These are phyloP conservation scores for Plasmodium reichenowi DNA, from an alignment of 169 alveolate genomes.

Conservation along the genomic window DNA sequence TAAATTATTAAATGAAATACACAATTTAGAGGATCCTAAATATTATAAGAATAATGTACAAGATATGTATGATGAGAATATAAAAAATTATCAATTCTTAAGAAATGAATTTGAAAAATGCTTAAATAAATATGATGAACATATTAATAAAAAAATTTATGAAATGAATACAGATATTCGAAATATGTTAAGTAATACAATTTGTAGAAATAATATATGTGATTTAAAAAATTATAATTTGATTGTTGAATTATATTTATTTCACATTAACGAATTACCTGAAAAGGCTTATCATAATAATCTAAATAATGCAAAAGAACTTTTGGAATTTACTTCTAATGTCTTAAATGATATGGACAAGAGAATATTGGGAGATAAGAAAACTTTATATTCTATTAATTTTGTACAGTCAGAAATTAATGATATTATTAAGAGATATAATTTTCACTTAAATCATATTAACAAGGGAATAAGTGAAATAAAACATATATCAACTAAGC, in stretches of 20 bases:
- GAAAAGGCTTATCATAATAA: slow-evolving; percentile 4
- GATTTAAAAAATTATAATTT: slow-evolving; percentile 10
- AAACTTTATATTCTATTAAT: slow-evolving; percentile 6
- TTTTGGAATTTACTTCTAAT: slow-evolving; percentile 6
- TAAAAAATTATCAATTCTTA: not conserved
- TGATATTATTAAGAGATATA: slow-evolving; percentile 19
- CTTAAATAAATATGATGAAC: not conserved
- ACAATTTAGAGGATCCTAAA: slow-evolving; percentile 4
- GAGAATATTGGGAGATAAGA: not conserved
- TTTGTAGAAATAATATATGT: slow-evolving; percentile 1
- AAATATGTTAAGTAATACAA: not conserved
- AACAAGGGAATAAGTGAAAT: slow-evolving; percentile 3
- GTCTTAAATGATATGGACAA: not conserved
- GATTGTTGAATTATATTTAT: not conserved
- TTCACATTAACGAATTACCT: not conserved
- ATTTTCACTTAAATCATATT: slow-evolving; percentile 25
- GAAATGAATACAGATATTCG: not conserved
- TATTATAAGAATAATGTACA: no score
- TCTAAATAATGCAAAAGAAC: slow-evolving; percentile 8
- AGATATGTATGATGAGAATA: not conserved
- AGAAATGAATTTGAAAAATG: slow-evolving; percentile 11
- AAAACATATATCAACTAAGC: not conserved
- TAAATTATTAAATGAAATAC: slow-evolving; percentile 4
- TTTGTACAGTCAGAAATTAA: slow-evolving; percentile 6
- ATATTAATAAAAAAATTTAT: not conserved